Conservation (phyloP, 2,329 filamentous ascomycete genomes). For the Neodidymelliopsis sp. region DNA sequence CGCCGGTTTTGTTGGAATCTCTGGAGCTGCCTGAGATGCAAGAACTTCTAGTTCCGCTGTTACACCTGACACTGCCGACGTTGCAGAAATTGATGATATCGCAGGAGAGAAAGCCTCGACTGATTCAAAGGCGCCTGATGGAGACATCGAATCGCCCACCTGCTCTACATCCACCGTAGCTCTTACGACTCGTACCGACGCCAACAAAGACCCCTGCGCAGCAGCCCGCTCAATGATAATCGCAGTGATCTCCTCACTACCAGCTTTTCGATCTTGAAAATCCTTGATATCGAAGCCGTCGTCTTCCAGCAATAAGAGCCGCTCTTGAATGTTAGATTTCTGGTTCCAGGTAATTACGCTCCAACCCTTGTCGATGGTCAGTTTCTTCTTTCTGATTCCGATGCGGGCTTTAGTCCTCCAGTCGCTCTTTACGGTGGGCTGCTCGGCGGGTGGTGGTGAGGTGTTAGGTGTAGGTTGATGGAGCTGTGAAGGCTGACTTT, state of each 20-base stretch:
- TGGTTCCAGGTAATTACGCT: slow-evolving; percentile 13
- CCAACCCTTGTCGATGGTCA: slow-evolving; percentile 7
- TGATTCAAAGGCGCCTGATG: too few relatives aligned
- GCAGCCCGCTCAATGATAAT: not conserved
- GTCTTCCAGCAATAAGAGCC: slow-evolving; percentile 3
- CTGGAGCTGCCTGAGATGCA: not conserved
- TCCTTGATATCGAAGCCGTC: not conserved
- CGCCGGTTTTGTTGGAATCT: not conserved
- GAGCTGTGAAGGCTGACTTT: not conserved
- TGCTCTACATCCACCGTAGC: not conserved
- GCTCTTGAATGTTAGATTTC: slow-evolving; percentile 11
- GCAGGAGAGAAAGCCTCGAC: not conserved
- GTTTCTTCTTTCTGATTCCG: slow-evolving; percentile 4
- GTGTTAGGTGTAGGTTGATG: not conserved
- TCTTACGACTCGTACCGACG: too few relatives aligned
- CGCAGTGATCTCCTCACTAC: slow-evolving; percentile 1
- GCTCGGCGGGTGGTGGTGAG: not conserved
- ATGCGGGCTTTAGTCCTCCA: slow-evolving; percentile 3
- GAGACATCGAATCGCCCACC: too few relatives aligned
- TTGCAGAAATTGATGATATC: not conserved
- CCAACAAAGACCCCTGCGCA: not conserved
- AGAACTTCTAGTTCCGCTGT: too few relatives aligned
- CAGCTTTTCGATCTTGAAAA: not conserved
- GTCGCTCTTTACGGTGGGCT: not conserved
- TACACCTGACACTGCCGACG: not conserved